These are phyloP conservation scores for Populus tremula DNA, from an alignment of 345 rosid species.

Conservation along the genomic window DNA sequence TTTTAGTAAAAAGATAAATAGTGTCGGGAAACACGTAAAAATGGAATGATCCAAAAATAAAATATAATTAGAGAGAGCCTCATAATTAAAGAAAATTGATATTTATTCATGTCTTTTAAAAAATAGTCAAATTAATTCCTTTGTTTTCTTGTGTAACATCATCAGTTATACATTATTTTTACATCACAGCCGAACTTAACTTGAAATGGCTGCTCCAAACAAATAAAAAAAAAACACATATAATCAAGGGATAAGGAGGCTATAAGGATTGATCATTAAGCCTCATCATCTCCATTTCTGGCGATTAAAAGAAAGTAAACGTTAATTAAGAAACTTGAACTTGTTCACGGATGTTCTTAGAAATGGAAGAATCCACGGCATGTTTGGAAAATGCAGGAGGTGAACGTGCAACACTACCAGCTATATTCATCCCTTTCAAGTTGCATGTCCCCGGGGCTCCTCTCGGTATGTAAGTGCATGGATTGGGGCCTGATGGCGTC, in stretches of 20 bases:
- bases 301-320: background rate
- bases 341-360: background rate
- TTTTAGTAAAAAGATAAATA: too few species aligned
- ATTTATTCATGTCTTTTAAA: too few species aligned
- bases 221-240: background rate
- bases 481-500: background rate
- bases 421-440: slow-evolving; percentile 6
- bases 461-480: background rate
- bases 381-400: background rate
- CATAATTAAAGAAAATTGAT: background rate
- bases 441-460: background rate
- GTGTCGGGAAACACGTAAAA: background rate
- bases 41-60: background rate
- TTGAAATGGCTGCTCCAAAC: background rate
- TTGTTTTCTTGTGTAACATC: background rate
- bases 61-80: too few species aligned
- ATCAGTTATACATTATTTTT: background rate
- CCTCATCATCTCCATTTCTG: background rate
- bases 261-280: background rate
- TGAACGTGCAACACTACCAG: slow-evolving; percentile 1
- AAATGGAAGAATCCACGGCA: background rate
- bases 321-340: background rate
- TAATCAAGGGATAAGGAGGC: background rate
- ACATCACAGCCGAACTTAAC: background rate
- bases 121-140: background rate